Evolutionary conservation across 208 protist genomes (phyloP), one percentile per base, ranked within the genome.

Genomic region (Leishmania arabica): DNA sequence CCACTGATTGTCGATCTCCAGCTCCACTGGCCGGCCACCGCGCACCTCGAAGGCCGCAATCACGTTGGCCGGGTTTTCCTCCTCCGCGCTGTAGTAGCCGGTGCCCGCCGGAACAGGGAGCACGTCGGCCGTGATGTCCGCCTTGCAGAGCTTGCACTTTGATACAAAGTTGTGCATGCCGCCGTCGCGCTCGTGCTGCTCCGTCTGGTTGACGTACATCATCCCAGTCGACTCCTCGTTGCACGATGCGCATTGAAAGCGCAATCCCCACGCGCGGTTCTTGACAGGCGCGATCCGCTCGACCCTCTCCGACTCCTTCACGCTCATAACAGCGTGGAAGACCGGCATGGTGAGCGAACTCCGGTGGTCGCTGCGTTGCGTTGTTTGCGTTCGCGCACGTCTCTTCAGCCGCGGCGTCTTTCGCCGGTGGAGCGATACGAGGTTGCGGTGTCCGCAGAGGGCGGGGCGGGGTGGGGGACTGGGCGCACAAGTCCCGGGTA

Each of bases 1-100:
- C 92, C 93, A 96, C 78, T 92, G 82, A 19, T 89, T 82, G 80
- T 95, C 88, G 1, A 96, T 56, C 86, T 88, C 77, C 73, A 95
- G 78, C 77, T 90, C 89, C 58, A 80, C 82, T 11, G 93, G 93
- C 78, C 88, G 86, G 68, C 83, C 93, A 51, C 92, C 90, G 49
- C 93, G 93, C 49, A 95, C 84, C 60, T 96, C 91, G 54, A 96
- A 77, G 56, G 49, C 19, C n/a, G 89, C 78, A 2, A 94, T 75
- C 5, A 81, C 71, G 40, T 86, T 79, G 34, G 78, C 53, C 2
- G 66, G 37, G 11, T 60, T 69, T 9, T 79, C 62, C 65, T 79
- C 77, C 58, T n/a, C 78, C 37, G 72, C 79, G 42, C 81, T 81
- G 65, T 62, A 78, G 66, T 79, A 82, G 49, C 79, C 75, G 15